Base-by-base conservation (phyloP, 192 early-diverging fungal genomes). In the Linnemannia elongata region DNA sequence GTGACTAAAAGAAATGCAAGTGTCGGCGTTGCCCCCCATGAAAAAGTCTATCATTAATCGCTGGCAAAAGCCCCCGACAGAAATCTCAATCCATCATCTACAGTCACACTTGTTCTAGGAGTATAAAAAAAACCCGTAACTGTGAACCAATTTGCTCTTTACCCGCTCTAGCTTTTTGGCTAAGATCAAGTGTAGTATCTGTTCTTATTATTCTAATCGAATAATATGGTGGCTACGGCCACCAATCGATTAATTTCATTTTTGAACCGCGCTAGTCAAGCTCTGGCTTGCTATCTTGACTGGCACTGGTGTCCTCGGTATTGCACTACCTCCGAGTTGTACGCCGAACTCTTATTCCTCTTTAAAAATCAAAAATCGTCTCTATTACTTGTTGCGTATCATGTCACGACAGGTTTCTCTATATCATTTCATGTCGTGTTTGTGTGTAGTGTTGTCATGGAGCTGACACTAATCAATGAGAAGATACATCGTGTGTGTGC, bases 181-280 rank as follows among this genome's bases (percentile, higher is more conserved):
- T 95, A 94, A 94, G 94, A 95, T 94, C 94, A 95, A 95, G 94
- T 95, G 94, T 95, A 95, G 94, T 95, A 95, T 95, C 94, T 95
- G 94, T 94, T 95, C 79, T 77, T 85, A 85, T 85, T 85, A 85
- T 85, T 85, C 83, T 85, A 85, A 85, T 85, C 83, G 83, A 80
- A 86, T 80, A 80, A 86, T 80, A 86, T 74, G 75, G 75, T 41
- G 74, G 66, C 75, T 35, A 86, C 70, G 75, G 68, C 70, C 75
- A 36, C 75, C 80, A 87, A 86, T 79, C 79, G 84, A 86, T 86
- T 86, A 86, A 77, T 81, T 86, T 86, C 57, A 81, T 86, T 86
- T 86, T 86, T 86, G 79, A 77, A 35, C 36, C 44, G 10, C 75
- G 85, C 76, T 74, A 57, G 76, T 63, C 72, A 27, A 81, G 85